phyloP scores from a whole-genome alignment of 352 stramenopile species.

The Peronosclerospora sorghi region DNA sequence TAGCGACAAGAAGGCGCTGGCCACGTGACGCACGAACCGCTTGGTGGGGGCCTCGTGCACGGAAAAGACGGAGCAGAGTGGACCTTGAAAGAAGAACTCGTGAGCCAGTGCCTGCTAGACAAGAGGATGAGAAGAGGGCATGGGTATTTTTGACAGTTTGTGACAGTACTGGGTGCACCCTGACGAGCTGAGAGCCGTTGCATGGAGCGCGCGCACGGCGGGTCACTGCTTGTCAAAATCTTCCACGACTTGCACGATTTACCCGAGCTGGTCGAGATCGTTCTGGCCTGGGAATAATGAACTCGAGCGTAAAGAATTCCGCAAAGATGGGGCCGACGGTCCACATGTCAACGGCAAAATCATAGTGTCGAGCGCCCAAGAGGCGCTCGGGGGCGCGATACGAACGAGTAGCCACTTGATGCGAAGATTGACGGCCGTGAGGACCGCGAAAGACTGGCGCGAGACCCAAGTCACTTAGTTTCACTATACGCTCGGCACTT shows the following conservation, averaged over 20 bases:
- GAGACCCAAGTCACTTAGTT: conserved; percentile 74
- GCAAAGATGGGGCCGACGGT: conserved; percentile 50
- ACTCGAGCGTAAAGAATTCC: conserved; percentile 42
- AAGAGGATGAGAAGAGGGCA: too few relatives aligned
- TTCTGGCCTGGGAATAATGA: conserved; percentile 72
- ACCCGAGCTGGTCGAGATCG: conserved; percentile 75
- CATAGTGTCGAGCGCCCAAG: conserved; percentile 55
- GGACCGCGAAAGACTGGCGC: conserved; percentile 44
- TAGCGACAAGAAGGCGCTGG: conserved; percentile 21
- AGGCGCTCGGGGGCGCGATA: conserved; percentile 76
- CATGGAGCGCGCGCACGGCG: conserved; percentile 20
- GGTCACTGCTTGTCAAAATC: conserved; percentile 46
- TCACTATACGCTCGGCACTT: conserved; percentile 38
- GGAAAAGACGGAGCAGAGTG: conserved; percentile 13
- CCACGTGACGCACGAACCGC: conserved; percentile 22
- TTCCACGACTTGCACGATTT: conserved; percentile 55
- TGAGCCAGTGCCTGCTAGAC: conserved; percentile 32
- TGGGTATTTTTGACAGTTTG: too few relatives aligned
- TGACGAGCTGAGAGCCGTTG: conserved; percentile 30
- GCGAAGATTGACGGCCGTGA: conserved; percentile 33
- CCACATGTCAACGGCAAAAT: conserved; percentile 63
- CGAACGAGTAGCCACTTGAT: conserved; percentile 74
- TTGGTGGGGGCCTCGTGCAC: conserved; percentile 7
- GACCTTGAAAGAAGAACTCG: conserved; percentile 36
- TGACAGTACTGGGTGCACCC: too few relatives aligned